Conservation (phyloP, 164 flowering plant species). For the Piper longum region DNA sequence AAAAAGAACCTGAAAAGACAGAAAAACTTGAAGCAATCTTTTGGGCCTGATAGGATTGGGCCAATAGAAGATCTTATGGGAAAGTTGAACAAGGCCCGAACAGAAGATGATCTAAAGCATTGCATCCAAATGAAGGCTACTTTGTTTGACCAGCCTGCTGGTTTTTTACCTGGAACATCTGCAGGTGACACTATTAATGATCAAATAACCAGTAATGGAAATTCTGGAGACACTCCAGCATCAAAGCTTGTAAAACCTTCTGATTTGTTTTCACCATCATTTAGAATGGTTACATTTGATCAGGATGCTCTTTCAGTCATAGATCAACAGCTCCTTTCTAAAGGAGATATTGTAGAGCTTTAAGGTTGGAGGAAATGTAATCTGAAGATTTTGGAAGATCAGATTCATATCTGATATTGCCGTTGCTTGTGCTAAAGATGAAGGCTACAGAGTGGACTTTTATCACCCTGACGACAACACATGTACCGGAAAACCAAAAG, state of each 20-base stretch:
- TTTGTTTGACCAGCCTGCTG: constrained; percentile 15
- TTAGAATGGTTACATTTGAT: neutral
- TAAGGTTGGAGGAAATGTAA: neutral
- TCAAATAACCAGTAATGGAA: constrained; percentile 12
- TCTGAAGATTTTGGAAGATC: no score
- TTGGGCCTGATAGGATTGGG: constrained; percentile 20
- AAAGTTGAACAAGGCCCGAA: constrained; percentile 63
- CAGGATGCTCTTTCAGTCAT: neutral
- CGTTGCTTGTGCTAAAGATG: neutral
- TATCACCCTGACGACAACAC: constrained; percentile 4
- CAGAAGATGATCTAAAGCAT: constrained; percentile 54
- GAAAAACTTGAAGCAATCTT: constrained; percentile 13
- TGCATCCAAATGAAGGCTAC: constrained; percentile 45
- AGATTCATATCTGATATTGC: neutral
- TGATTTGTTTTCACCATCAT: constrained; percentile 14
- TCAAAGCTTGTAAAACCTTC: constrained; percentile 6
- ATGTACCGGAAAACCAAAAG: neutral
- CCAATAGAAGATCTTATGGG: constrained; percentile 46
- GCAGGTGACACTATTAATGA: constrained; percentile 12
- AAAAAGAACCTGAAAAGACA: constrained; percentile 17
- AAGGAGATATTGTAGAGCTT: neutral
- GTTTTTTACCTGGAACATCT: neutral
- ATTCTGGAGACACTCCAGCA: constrained; percentile 4
- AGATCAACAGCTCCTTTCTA: neutral
- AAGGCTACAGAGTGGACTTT: neutral